phyloP scores from a whole-genome alignment of 2,329 filamentous ascomycete species.

The Diaporthe capsici region DNA sequence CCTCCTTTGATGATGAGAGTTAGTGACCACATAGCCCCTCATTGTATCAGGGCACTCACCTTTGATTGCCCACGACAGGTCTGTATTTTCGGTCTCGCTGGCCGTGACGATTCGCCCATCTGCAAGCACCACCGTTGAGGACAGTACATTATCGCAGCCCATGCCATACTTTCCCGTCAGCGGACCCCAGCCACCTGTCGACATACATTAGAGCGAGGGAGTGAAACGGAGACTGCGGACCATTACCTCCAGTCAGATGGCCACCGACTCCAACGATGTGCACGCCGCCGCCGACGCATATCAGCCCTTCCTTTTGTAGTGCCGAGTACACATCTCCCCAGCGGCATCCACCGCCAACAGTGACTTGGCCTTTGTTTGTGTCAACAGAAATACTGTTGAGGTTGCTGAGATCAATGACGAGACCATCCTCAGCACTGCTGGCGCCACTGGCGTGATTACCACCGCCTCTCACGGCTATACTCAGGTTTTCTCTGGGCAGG shows the following conservation, averaged over 20 bases:
- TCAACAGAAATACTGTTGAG: neutral
- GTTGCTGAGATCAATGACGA: neutral
- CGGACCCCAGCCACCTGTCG: neutral
- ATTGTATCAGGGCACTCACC: neutral
- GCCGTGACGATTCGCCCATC: neutral
- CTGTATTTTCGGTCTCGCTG: neutral
- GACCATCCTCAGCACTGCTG: neutral
- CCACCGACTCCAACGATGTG: neutral
- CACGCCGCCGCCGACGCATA: neutral
- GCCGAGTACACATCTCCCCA: neutral
- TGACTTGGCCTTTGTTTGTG: neutral
- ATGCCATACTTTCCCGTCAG: neutral
- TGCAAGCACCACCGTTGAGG: neutral
- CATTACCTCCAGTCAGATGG: neutral
- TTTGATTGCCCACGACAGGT: neutral
- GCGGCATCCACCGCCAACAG: neutral
- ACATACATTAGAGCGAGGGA: neutral
- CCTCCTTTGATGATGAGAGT: neutral
- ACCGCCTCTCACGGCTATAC: neutral
- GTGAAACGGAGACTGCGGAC: rapidly evolving
- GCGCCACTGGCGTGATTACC: neutral
- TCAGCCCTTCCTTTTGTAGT: neutral
- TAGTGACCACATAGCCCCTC: neutral
- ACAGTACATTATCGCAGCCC: neutral
- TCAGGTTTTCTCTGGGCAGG: neutral